These are phyloP conservation scores for Penicillium sp. DNA, from an alignment of 2,329 filamentous ascomycete genomes.

Conservation along the genomic window DNA sequence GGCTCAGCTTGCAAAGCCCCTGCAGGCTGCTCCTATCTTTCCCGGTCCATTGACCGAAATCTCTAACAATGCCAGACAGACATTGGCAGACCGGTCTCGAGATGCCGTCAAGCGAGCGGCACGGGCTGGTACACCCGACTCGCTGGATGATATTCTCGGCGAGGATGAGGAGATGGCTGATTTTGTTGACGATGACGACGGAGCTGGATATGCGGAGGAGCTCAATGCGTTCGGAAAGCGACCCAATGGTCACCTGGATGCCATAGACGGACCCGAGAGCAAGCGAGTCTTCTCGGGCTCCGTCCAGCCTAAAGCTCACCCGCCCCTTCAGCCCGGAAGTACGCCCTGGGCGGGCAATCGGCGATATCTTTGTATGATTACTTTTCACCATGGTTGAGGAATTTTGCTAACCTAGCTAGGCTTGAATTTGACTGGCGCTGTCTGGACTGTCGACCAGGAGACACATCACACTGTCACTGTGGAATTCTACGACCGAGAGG, in stretches of 20 bases:
- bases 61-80: conserved; percentile 62
- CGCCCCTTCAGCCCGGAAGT: conserved; percentile 86
- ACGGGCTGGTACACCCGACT: conserved; percentile 67
- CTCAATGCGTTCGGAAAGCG: conserved; percentile 65
- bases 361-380: conserved; percentile 71
- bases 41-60: conserved; percentile 73
- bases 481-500: conserved; percentile 94
- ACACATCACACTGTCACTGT: conserved; percentile 91
- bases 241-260: conserved; percentile 50
- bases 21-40: conserved; percentile 80
- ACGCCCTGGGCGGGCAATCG: conserved; percentile 95
- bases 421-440: conserved; percentile 87
- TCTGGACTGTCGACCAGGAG: conserved; percentile 97
- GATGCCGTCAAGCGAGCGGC: conserved; percentile 52
- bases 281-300: conserved; percentile 53
- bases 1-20: conserved; percentile 49
- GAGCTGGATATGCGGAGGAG: conserved; percentile 75
- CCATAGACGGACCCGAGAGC: conserved; percentile 42
- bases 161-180: conserved; percentile 66
- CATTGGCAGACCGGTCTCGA: conserved; percentile 56
- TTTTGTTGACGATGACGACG: conserved; percentile 94
- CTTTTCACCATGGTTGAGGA: not conserved
- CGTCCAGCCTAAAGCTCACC: conserved; percentile 69
- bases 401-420: conserved; percentile 35
- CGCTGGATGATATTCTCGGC: conserved; percentile 77